Conservation (phyloP, 1,139 yeast species). For the Pichia inconspicua region DNA sequence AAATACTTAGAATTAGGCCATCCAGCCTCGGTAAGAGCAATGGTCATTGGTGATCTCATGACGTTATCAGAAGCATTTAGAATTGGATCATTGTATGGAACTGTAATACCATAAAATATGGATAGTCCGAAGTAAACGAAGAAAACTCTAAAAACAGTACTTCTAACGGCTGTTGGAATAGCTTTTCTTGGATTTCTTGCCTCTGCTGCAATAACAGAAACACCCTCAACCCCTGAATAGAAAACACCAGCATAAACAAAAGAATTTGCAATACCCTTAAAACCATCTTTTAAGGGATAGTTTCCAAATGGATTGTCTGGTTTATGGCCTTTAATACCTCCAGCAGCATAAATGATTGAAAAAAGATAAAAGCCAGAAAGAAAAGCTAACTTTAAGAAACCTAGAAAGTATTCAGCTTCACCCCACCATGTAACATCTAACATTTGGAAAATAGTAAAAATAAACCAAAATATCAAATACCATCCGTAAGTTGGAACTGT, state of each 20-base stretch:
- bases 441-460: slow-evolving; percentile 47
- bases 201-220: slow-evolving; percentile 52
- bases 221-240: slow-evolving; percentile 51
- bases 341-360: slow-evolving; percentile 53
- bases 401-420: slow-evolving; percentile 52
- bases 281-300: slow-evolving; percentile 46
- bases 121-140: slow-evolving; percentile 50
- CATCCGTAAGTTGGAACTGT: slow-evolving; percentile 53
- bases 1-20: slow-evolving; percentile 44
- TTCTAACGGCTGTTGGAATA: slow-evolving; percentile 52
- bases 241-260: slow-evolving; percentile 64
- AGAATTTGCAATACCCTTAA: slow-evolving; percentile 60
- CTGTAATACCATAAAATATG: slow-evolving; percentile 46
- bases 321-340: slow-evolving; percentile 50
- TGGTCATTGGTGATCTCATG: slow-evolving; percentile 44
- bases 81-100: slow-evolving; percentile 44
- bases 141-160: slow-evolving; percentile 46
- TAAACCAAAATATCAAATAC: slow-evolving; percentile 46
- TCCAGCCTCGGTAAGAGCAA: slow-evolving; percentile 50
- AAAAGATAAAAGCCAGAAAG: slow-evolving; percentile 49
- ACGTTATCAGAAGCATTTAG: slow-evolving; percentile 17
- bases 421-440: slow-evolving; percentile 53
- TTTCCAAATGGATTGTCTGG: slow-evolving; percentile 46
- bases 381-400: slow-evolving; percentile 43
- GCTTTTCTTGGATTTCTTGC: slow-evolving; percentile 48